Evolutionary conservation across 2,329 filamentous ascomycete genomes (phyloP).

Genomic region (Pestalotiopsis sp.): DNA sequence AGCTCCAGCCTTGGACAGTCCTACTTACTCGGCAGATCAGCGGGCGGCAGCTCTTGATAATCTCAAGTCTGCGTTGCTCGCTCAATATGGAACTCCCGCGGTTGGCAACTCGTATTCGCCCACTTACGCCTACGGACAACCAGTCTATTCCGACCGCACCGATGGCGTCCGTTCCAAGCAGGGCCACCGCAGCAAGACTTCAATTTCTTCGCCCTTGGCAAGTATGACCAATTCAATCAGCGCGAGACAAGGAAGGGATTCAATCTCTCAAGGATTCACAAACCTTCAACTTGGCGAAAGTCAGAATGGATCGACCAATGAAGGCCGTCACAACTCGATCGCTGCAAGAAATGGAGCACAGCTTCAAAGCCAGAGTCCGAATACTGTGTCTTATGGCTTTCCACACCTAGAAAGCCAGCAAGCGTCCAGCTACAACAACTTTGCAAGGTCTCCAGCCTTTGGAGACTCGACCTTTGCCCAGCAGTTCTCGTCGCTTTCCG

Average conservation of each 20-base stretch:
- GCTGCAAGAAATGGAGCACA: neutral
- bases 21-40: conserved; percentile 8
- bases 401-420: neutral
- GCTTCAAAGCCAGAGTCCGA: neutral
- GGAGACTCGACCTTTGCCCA: neutral
- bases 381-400: neutral
- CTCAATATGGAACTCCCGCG: conserved; percentile 14
- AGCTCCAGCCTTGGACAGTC: neutral
- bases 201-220: neutral
- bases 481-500: neutral
- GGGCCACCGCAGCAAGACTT: neutral
- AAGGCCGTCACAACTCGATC: too few species aligned
- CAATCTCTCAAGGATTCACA: neutral
- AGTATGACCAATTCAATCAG: neutral
- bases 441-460: neutral
- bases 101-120: neutral
- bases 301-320: neutral
- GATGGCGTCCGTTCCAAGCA: neutral
- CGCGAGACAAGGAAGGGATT: neutral
- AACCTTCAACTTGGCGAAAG: neutral
- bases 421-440: neutral
- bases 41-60: conserved; percentile 14
- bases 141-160: neutral
- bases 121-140: neutral
- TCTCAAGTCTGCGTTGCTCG: conserved; percentile 12